Percentiles rank a stretch among this genome's conserved stretches.
These are phyloP conservation scores for Pholiota microspora DNA, from an alignment of 768 basidiomycete species.

Conservation along the genomic window DNA sequence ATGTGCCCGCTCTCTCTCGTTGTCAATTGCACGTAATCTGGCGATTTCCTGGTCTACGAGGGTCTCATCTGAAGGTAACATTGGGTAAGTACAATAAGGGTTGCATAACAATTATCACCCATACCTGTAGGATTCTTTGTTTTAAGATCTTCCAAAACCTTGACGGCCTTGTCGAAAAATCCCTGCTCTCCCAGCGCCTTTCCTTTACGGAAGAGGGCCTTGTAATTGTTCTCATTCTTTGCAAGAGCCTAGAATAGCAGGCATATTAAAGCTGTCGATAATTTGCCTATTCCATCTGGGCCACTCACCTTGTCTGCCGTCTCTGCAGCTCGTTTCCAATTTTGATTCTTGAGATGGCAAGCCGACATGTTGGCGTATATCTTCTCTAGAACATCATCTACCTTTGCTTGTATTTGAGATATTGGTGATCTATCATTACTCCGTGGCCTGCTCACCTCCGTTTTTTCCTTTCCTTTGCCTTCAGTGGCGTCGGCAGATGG, in stretches of 20 bases:
- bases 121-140: constrained; percentile 61
- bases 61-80: constrained; percentile 42
- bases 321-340: constrained; percentile 77
- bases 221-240: constrained; percentile 74
- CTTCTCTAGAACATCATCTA: constrained; percentile 75
- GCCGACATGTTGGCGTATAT: constrained; percentile 85
- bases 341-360: constrained; percentile 76
- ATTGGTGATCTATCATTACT: background rate
- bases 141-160: constrained; percentile 62
- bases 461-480: constrained; percentile 52
- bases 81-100: background rate
- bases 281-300: background rate
- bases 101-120: constrained; percentile 5
- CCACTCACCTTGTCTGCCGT: constrained; percentile 69
- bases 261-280: background rate
- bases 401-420: constrained; percentile 34
- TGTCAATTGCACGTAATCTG: constrained; percentile 59
- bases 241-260: constrained; percentile 52
- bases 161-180: constrained; percentile 70
- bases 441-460: constrained; percentile 48
- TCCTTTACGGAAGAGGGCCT: constrained; percentile 79
- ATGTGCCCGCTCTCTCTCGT: constrained; percentile 61
- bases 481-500: constrained; percentile 24
- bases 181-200: constrained; percentile 78
- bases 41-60: constrained; percentile 63